A percentile compares a stretch with the other conserved stretches of the same genome.
Conservation (phyloP, 164 flowering plant genomes). For the Sextonia rubra region DNA sequence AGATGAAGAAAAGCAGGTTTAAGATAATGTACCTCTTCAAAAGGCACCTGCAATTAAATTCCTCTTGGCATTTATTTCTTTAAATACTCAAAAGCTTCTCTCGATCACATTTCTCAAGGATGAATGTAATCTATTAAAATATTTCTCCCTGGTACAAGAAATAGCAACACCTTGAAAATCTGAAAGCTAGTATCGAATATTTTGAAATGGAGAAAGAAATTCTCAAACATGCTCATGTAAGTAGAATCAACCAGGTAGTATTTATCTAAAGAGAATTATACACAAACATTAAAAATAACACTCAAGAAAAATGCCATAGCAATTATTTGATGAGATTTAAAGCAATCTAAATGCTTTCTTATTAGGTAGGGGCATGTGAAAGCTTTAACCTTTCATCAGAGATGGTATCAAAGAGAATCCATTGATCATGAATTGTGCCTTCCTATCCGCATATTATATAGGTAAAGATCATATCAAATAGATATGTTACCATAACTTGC, state of each 20-base stretch:
- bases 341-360: neutral
- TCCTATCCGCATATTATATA: neutral
- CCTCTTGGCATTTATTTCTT: too few relatives aligned
- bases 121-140: neutral
- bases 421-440: neutral
- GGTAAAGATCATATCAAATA: neutral
- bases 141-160: neutral
- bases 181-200: neutral
- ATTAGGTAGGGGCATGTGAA: neutral
- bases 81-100: neutral
- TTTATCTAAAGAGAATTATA: too few relatives aligned
- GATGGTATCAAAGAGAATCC: neutral
- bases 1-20: too few relatives aligned
- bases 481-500: neutral
- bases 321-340: neutral
- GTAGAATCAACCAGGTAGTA: too few relatives aligned
- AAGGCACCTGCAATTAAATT: too few relatives aligned
- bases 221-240: neutral
- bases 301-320: too few relatives aligned
- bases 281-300: too few relatives aligned
- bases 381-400: too few relatives aligned
- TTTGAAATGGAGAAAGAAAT: neutral
- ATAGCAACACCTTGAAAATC: neutral
- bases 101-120: too few relatives aligned
- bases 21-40: too few relatives aligned